A percentile compares a stretch with the other conserved stretches of the same genome.
Conservation (phyloP, 2,329 filamentous ascomycete genomes). For the Botryotinia narcissicola region DNA sequence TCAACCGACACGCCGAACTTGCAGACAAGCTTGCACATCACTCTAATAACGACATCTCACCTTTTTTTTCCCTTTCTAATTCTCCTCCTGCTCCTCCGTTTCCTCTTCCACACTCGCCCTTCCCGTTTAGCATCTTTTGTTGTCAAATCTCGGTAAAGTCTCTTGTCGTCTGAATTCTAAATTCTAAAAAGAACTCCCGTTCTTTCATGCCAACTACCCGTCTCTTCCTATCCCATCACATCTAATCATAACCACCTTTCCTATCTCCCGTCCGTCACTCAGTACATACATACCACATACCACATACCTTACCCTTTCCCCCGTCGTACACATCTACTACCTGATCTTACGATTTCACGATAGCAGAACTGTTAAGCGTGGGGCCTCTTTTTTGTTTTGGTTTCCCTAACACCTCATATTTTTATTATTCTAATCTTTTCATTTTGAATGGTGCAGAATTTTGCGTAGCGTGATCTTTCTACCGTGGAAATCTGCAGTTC, state of each 20-base stretch:
- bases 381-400: not conserved
- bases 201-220: slow-evolving; percentile 8
- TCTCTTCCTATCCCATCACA: slow-evolving; percentile 7
- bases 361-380: not conserved
- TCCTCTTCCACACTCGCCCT: slow-evolving; percentile 9
- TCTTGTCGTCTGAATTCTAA: slow-evolving; percentile 11
- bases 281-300: not conserved
- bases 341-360: slow-evolving; percentile 7
- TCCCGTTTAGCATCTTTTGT: not conserved
- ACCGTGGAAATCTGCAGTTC: slow-evolving; percentile 11
- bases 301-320: not conserved
- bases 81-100: not conserved
- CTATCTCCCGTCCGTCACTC: slow-evolving; percentile 7
- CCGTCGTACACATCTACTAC: not conserved
- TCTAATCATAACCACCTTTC: slow-evolving; percentile 11
- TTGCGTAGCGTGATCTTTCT: slow-evolving; percentile 17
- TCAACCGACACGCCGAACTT: slow-evolving; percentile 17
- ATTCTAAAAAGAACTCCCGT: not conserved
- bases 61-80: slow-evolving; percentile 11
- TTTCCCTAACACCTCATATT: not conserved
- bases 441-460: slow-evolving; percentile 16
- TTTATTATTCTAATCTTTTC: not conserved
- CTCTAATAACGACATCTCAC: slow-evolving; percentile 20
- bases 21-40: slow-evolving; percentile 22
- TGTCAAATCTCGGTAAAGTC: slow-evolving; percentile 11